A percentile compares a stretch with the other conserved stretches of the same genome.
These are phyloP conservation scores for Cicer cuneatum DNA, from an alignment of 306 rosid species.

Conservation along the genomic window DNA sequence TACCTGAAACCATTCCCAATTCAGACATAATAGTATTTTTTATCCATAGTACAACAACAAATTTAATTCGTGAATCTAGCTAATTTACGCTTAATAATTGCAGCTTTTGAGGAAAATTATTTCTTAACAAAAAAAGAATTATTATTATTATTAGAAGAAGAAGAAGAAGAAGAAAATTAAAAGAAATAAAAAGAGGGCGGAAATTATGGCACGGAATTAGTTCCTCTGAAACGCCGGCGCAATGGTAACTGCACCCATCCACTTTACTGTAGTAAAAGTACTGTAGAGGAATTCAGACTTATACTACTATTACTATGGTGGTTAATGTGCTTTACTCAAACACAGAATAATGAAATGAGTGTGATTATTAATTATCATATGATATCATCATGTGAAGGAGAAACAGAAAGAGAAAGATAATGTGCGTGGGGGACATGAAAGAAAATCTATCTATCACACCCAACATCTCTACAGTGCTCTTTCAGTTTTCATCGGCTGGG, in stretches of 20 bases:
- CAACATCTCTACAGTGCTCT: slow-evolving; percentile 60
- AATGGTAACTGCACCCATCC: slow-evolving; percentile 78
- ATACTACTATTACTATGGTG: slow-evolving; percentile 37
- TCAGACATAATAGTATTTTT: slow-evolving; percentile 46
- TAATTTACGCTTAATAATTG: neutral
- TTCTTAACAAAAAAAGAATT: slow-evolving; percentile 12
- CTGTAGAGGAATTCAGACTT: slow-evolving; percentile 39
- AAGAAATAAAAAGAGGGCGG: slow-evolving; percentile 35
- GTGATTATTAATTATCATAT: neutral
- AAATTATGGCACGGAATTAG: slow-evolving; percentile 83
- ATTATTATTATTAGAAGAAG: neutral
- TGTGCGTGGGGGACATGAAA: slow-evolving; percentile 57
- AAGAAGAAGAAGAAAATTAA: slow-evolving; percentile 5
- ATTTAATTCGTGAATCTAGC: no score
- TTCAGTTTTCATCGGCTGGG: slow-evolving; percentile 59
- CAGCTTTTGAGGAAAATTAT: slow-evolving; percentile 61
- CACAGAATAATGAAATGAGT: neutral
- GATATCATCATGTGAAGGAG: neutral
- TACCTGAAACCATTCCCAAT: slow-evolving; percentile 54
- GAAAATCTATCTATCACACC: slow-evolving; percentile 51
- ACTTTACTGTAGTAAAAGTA: slow-evolving; percentile 47
- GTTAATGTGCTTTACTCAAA: neutral
- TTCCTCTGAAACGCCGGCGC: slow-evolving; percentile 99
- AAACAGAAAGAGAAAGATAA: slow-evolving; percentile 18
- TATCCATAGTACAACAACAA: slow-evolving; percentile 58